Evolutionary conservation across 768 basidiomycete species (phyloP).

Genomic region (Trametes cinnabarina): DNA sequence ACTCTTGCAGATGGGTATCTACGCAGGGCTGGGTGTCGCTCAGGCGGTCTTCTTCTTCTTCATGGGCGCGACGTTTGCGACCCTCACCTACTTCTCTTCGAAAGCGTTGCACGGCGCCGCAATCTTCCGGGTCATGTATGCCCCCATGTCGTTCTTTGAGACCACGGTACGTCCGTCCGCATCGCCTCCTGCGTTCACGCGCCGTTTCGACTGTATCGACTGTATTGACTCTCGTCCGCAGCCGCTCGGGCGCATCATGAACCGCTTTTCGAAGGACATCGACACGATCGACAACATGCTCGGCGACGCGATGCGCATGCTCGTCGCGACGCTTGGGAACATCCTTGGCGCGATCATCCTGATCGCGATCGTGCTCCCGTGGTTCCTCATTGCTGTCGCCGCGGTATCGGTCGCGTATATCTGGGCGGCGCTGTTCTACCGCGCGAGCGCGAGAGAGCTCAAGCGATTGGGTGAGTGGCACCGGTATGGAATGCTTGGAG

Average conservation of each 20-base stretch:
- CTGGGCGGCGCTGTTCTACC: constrained; percentile 79
- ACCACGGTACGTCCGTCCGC: constrained; percentile 52
- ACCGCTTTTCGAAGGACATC: constrained; percentile 85
- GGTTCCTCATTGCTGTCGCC: constrained; percentile 77
- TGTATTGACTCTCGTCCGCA: background rate
- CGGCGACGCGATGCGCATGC: constrained; percentile 74
- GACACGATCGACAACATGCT: constrained; percentile 79
- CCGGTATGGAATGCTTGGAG: too few species aligned
- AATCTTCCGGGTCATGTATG: constrained; percentile 70
- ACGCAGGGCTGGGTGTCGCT: constrained; percentile 67
- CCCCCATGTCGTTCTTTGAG: constrained; percentile 90
- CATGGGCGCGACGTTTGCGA: constrained; percentile 61
- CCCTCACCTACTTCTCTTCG: constrained; percentile 78
- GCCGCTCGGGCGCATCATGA: constrained; percentile 86
- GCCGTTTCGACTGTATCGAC: background rate
- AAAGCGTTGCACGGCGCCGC: constrained; percentile 60
- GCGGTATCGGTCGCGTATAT: constrained; percentile 59
- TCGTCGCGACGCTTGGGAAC: constrained; percentile 56
- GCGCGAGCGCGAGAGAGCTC: constrained; percentile 81
- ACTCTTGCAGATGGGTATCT: constrained; percentile 68
- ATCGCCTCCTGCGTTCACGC: background rate
- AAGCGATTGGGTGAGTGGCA: constrained; percentile 40
- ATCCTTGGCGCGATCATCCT: constrained; percentile 78
- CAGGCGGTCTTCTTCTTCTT: constrained; percentile 70
- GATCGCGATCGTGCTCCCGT: constrained; percentile 74